Percentiles rank a stretch among this genome's conserved stretches.
phyloP scores from a whole-genome alignment of 495 filamentous ascomycete species.

The Alectoria sarmentosa region DNA sequence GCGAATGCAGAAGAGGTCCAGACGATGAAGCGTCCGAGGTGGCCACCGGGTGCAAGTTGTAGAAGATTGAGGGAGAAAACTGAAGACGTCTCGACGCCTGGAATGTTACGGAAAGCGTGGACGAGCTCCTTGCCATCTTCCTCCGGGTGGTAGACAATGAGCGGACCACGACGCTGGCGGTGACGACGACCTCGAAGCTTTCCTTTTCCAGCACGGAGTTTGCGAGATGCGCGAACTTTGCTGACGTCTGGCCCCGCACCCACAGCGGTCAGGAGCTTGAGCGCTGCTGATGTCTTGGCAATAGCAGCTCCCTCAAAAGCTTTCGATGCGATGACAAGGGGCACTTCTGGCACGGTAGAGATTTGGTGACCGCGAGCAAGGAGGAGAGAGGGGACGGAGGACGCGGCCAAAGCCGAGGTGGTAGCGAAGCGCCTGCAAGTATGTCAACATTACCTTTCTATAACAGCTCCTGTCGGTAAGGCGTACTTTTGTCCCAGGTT shows the following conservation, averaged over 20 bases:
- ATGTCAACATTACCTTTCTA: background rate
- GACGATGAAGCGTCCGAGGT: constrained; percentile 97
- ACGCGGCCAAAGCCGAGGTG: constrained; percentile 92
- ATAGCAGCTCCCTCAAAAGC: constrained; percentile 70
- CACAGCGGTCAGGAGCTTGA: constrained; percentile 78
- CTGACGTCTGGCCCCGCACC: constrained; percentile 85
- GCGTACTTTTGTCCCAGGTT: constrained; percentile 90
- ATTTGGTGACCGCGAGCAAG: constrained; percentile 96
- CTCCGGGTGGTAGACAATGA: constrained; percentile 92
- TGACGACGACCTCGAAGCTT: constrained; percentile 92
- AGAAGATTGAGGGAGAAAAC: constrained; percentile 97
- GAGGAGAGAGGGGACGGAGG: constrained; percentile 86
- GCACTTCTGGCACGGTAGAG: constrained; percentile 86
- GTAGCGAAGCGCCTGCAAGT: constrained; percentile 81
- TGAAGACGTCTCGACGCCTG: constrained; percentile 93
- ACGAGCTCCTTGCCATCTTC: constrained; percentile 87
- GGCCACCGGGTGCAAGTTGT: constrained; percentile 96
- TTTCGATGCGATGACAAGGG: constrained; percentile 86
- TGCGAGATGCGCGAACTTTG: constrained; percentile 89
- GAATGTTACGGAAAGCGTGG: constrained; percentile 93
- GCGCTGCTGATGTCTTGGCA: constrained; percentile 81
- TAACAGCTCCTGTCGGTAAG: background rate
- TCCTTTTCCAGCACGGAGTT: constrained; percentile 95
- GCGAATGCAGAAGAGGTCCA: constrained; percentile 97
- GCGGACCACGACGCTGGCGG: constrained; percentile 93